Base-by-base conservation (phyloP, 2,329 filamentous ascomycete genomes). In the Colletotrichum godetiae region DNA sequence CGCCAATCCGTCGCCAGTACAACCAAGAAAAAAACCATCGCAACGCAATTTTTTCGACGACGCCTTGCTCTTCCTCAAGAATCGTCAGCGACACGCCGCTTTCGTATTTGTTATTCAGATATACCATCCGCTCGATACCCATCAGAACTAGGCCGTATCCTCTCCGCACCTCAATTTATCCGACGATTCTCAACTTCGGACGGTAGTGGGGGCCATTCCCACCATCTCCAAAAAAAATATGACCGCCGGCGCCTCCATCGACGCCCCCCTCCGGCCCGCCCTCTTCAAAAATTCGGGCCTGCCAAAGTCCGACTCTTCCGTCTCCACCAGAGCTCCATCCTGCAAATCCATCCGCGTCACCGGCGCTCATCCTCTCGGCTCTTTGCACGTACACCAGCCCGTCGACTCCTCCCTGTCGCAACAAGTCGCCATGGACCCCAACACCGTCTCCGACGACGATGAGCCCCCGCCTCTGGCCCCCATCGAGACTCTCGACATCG, bases 341-440 rank as follows among this genome's bases (percentile, higher is more conserved):
- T 78, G 81, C 74, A 78, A 79, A 63, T 86, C 84, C 11, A 78
- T 85, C 4, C 78, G 79, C 7, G 82, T 81, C 33, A 80, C 83
- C 27, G 84, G 85, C n/a, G 78, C 79, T 1, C 77, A 83, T 68
- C 85, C 86, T 13, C 76, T 86, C 35, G 87, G 87, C 6, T 82
- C 79, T 13, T 81, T 88, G 27, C 82, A 81, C 22, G 78, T 88
- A 46, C 80, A 84, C 72, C 75, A 81, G 35, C 77, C 74, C n/a
- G 75, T 74, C 22, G 76, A 75, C 22, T 72, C 61, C 64, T 77
- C 56, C 55, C 66, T 37, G 66, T 66, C 71, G 27, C 71, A 68
- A 37, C 67, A 72, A 61, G 56, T 68, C 35, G 60, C 13, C 57
- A 77, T 72, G 75, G 77, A 53, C 67, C 76, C 42, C 27, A 77